phyloP scores from a whole-genome alignment of 257 asterid species.

The Primulina eburnea region DNA sequence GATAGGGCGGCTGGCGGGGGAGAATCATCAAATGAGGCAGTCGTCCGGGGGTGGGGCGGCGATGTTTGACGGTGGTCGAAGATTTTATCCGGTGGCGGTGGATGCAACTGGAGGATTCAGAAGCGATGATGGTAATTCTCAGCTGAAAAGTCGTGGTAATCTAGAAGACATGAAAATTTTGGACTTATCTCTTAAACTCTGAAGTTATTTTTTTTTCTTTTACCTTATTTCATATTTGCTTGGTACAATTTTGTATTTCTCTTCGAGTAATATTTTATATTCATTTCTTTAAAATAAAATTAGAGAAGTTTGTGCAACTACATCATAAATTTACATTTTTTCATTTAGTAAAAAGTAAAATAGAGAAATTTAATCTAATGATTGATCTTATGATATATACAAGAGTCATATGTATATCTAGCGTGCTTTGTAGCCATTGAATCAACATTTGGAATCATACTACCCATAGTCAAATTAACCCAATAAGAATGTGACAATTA shows the following conservation, averaged over 20 bases:
- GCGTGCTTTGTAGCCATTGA: too few relatives aligned
- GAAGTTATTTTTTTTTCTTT: slow-evolving; percentile 1
- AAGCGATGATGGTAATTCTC: slow-evolving; percentile 34
- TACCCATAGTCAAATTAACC: too few relatives aligned
- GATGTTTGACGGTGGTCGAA: slow-evolving; percentile 44
- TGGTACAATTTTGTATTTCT: not conserved
- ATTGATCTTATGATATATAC: too few relatives aligned
- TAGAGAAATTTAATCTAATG: not conserved
- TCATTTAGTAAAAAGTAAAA: too few relatives aligned
- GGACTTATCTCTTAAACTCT: slow-evolving; percentile 81
- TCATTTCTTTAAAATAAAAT: not conserved
- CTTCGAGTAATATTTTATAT: too few relatives aligned
- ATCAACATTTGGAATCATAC: too few relatives aligned
- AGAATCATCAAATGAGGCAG: slow-evolving; percentile 30
- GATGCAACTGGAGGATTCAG: slow-evolving; percentile 40
- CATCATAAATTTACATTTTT: too few relatives aligned
- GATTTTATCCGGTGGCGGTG: slow-evolving; percentile 31
- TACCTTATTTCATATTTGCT: not conserved
- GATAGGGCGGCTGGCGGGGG: slow-evolving; percentile 40
- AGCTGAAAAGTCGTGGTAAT: slow-evolving; percentile 24
- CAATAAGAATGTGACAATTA: too few relatives aligned
- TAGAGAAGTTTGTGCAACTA: not conserved
- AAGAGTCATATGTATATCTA: too few relatives aligned
- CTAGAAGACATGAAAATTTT: slow-evolving; percentile 56
- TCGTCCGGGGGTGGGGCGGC: slow-evolving; percentile 48